phyloP scores from a whole-genome alignment of 2,329 filamentous ascomycete genomes.

The Arthrobotrys sphaeroides region DNA sequence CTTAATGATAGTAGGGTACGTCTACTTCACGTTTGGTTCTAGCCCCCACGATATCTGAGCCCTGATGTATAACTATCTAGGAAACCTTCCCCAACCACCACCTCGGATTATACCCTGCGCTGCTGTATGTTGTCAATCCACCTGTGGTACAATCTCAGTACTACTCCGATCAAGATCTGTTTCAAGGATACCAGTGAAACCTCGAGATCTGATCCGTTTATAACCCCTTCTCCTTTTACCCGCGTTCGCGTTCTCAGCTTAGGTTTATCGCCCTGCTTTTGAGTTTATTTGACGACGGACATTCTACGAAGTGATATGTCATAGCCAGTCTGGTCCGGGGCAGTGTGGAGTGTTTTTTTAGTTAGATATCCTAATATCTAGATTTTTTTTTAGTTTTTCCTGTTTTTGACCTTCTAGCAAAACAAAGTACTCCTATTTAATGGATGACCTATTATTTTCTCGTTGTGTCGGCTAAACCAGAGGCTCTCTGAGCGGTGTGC shows the following conservation, averaged over 20 bases:
- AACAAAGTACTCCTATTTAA: too few species aligned
- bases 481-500: too few species aligned
- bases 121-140: conserved; percentile 1
- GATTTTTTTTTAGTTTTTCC: too few species aligned
- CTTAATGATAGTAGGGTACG: conserved; percentile 35
- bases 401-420: too few species aligned
- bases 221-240: neutral
- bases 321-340: too few species aligned
- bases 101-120: conserved; percentile 26
- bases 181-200: conserved; percentile 2
- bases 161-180: conserved; percentile 2
- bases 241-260: neutral
- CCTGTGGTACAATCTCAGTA: neutral
- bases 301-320: too few species aligned
- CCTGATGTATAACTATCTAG: neutral
- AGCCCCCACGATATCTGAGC: neutral
- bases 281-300: too few species aligned
- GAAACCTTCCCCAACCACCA: conserved; percentile 24
- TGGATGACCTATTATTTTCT: too few species aligned
- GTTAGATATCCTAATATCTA: too few species aligned
- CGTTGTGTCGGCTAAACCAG: too few species aligned
- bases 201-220: neutral
- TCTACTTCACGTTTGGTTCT: neutral
- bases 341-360: too few species aligned
- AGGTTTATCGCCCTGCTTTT: too few species aligned